A percentile compares a stretch with the other conserved stretches of the same genome.
Evolutionary conservation across 2,329 filamentous ascomycete species (phyloP).

Genomic region (Colletotrichum eleusines): DNA sequence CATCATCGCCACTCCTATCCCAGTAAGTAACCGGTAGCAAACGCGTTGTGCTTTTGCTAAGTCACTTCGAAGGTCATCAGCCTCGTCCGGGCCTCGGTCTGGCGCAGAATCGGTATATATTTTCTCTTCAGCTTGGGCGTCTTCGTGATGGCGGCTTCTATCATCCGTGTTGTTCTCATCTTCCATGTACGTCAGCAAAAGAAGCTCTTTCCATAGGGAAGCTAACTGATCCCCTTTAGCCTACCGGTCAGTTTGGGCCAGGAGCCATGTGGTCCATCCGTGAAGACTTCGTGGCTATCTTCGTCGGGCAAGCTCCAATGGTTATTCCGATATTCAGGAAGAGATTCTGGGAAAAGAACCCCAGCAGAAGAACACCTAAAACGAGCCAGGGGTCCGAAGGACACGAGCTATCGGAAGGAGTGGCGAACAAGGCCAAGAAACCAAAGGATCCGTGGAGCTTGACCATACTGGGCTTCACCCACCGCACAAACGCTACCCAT

Average conservation of each 20-base stretch:
- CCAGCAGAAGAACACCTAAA: conserved; percentile 11
- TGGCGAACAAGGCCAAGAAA: conserved; percentile 29
- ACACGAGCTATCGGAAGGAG: conserved; percentile 34
- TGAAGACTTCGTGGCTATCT: conserved; percentile 54
- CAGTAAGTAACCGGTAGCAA: conserved; percentile 39
- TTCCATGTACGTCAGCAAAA: conserved; percentile 46
- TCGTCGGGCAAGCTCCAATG: conserved; percentile 38
- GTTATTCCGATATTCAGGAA: conserved; percentile 29
- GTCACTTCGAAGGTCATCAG: conserved; percentile 45
- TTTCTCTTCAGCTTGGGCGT: conserved; percentile 50
- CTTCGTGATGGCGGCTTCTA: conserved; percentile 50
- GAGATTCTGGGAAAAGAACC: conserved; percentile 45
- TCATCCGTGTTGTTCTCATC: conserved; percentile 47
- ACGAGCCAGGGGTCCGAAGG: conserved; percentile 32
- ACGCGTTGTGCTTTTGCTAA: too few species aligned
- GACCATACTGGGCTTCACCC: conserved; percentile 41
- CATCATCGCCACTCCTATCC: conserved; percentile 52
- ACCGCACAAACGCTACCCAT: too few species aligned
- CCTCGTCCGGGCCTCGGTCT: conserved; percentile 46
- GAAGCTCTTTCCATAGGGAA: accelerated
- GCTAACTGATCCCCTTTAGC: not conserved
- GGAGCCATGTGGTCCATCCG: conserved; percentile 54
- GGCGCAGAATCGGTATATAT: conserved; percentile 48
- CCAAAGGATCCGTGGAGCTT: conserved; percentile 43
- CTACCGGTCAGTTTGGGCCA: conserved; percentile 22